Base-by-base conservation (phyloP, 2,329 filamentous ascomycete species). In the Calonectria crousiana region DNA sequence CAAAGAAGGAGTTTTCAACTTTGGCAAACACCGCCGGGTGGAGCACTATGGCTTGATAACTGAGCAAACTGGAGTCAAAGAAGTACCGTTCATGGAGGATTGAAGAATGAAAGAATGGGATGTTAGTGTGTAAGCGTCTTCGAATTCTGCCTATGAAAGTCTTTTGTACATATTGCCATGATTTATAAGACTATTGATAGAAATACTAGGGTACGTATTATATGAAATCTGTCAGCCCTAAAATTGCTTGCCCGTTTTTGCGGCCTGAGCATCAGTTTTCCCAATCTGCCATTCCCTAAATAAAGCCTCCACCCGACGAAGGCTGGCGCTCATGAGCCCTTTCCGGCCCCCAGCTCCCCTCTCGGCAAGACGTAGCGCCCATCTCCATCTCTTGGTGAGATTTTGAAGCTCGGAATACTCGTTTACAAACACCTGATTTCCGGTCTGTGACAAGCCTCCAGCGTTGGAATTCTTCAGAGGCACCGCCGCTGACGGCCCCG, bases 1-100 rank as follows among this genome's bases (percentile, higher is more conserved):
- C 18, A 71, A 71, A n/a, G 41, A 51, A 65, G 58, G 32, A 3
- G 68, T 71, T 5, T 69, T 69, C 28, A 69, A 69, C 53, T 69
- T 69, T 58, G 67, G 14, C 23, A 56, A 58, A 10, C 67, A 69
- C 44, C 34, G 67, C 6, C 38, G 67, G 5, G 51, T 53, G 6
- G 67, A 69, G 14, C 51, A 60, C 26, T 69, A 69, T 18, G 30
- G 34, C 13, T 30, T n/a, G 4, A 62, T 69, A 26, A 47, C 30
- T 13, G 16, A 60, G 28, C 67, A 69, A 49, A 69, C 36, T 11
- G 67, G 53, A 13, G 53, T 64, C 5, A 23, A 64, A 32, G 58
- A 64, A 16, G 36, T 47, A 6, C 58, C 58, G 1, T 30, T 64
- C 26, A 14, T 64, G 38, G 58, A 64, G 11, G 36, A 64, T 13